phyloP scores from a whole-genome alignment of 2,329 filamentous ascomycete genomes.

The Pseudogymnoascus sp. region DNA sequence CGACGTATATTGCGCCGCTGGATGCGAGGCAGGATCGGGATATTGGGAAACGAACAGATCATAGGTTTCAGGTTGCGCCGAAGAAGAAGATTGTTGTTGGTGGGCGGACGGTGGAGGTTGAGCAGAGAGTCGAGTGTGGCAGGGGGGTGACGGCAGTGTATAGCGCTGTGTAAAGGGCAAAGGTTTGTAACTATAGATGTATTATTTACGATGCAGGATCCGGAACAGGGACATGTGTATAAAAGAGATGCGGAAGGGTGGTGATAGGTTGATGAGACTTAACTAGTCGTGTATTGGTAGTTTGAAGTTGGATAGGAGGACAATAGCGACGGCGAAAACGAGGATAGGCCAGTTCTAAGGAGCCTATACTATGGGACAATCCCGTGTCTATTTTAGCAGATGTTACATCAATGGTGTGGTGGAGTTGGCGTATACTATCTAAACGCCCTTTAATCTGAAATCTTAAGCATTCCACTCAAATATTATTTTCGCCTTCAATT shows the following conservation, averaged over 20 bases:
- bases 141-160: constrained; percentile 75
- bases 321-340: neutral
- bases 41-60: constrained; percentile 54
- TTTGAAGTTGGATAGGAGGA: neutral
- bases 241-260: neutral
- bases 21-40: constrained; percentile 56
- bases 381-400: neutral
- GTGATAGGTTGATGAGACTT: neutral
- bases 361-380: neutral
- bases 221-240: neutral
- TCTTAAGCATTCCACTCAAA: neutral
- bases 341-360: neutral
- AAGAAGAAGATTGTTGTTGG: constrained; percentile 59
- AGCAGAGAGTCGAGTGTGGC: constrained; percentile 85
- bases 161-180: constrained; percentile 15
- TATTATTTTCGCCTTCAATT: neutral
- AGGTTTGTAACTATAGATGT: neutral
- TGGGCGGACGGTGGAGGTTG: constrained; percentile 63
- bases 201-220: neutral
- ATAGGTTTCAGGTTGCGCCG: constrained; percentile 76
- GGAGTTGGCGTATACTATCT: neutral
- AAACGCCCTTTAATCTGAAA: neutral
- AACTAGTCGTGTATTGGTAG: neutral
- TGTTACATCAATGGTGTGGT: neutral
- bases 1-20: constrained; percentile 69